Base-by-base conservation (phyloP, 345 rosid species). In the Eucalyptus melliodora region DNA sequence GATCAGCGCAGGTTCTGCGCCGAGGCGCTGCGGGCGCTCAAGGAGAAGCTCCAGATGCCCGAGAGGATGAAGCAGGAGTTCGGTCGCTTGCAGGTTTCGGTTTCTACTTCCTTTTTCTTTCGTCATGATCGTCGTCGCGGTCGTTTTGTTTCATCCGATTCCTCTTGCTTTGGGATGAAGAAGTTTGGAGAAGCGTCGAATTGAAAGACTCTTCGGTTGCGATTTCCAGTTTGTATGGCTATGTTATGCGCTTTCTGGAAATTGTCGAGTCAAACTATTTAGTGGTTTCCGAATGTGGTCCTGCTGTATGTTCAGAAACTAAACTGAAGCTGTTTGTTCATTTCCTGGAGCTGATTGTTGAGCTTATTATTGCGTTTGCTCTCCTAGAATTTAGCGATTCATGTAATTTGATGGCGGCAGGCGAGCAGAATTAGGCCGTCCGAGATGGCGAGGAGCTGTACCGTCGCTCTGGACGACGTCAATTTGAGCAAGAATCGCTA, bases 401-500 rank as follows among this genome's bases (percentile, higher is more conserved):
- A 6, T 77, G 47, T 77, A 40, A 40, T 77, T 77, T 77, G 47
- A 37, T 88, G 67, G 44, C 40, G 80, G 50, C 92, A 96, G 98
- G 95, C 94, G 42, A 92, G 90, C 87, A 91, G 95, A 93, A 26
- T 97, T 50, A 65, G 92, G 47, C 82, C 94, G 5, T 93, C 96
- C 40, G 95, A 94, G 93, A 91, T 95, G 95, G 53, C 24, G 30
- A 90, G 45, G 87, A 92, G 92, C 92, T 93, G 96, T 91, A 92
- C 92, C 23, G 95, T 95, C 85, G 99, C 95, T 55, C 92, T 93
- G 88, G 91, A 93, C 81, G 62, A 67, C 80, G 95, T 88, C 90
- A 97, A 98, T 93, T 44, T 69, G 67, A 93, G 92, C 92, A 98
- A 98, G 59, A 98, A 97, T 90, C 94, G 98, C 88, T 97, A 98